Percentiles rank a stretch among this genome's conserved stretches.
phyloP scores from a whole-genome alignment of 441 rosid species.

The Capsella rubella region DNA sequence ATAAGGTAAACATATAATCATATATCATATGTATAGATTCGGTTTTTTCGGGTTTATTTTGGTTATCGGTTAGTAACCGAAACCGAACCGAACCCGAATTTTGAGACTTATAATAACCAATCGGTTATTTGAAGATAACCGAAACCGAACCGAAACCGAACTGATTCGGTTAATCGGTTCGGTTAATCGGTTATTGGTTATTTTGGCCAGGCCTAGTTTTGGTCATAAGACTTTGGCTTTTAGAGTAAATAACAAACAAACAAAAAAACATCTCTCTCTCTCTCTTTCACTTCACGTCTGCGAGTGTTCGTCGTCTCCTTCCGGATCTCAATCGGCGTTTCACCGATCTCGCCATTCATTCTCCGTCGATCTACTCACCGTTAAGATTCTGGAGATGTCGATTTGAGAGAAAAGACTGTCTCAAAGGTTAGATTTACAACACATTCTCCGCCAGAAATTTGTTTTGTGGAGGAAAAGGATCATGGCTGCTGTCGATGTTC shows the following conservation, averaged over 20 bases:
- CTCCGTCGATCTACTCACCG: constrained; percentile 30
- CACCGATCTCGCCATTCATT: constrained; percentile 19
- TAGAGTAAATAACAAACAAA: constrained; percentile 27
- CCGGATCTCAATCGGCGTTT: constrained; percentile 39
- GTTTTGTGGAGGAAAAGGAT: not conserved
- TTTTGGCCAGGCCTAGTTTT: too few species aligned
- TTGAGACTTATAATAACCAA: too few species aligned
- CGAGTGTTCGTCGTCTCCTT: constrained; percentile 23
- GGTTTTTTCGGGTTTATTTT: too few species aligned
- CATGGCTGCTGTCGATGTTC: constrained; percentile 80
- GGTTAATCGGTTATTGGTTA: too few species aligned
- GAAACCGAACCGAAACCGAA: too few species aligned
- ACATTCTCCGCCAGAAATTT: constrained; percentile 10
- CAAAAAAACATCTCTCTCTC: not conserved
- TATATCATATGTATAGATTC: too few species aligned
- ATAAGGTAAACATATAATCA: too few species aligned
- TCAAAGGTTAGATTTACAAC: constrained; percentile 14
- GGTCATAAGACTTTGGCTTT: constrained; percentile 25
- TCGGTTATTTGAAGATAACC: too few species aligned
- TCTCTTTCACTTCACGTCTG: constrained; percentile 38
- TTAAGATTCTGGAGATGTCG: constrained; percentile 8
- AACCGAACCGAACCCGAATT: too few species aligned
- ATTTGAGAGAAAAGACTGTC: constrained; percentile 17
- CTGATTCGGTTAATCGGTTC: too few species aligned
- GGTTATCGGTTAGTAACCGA: too few species aligned